Percentiles rank a stretch among this genome's conserved stretches.
phyloP scores from a whole-genome alignment of 2,329 filamentous ascomycete genomes.

The Nemania sp. region DNA sequence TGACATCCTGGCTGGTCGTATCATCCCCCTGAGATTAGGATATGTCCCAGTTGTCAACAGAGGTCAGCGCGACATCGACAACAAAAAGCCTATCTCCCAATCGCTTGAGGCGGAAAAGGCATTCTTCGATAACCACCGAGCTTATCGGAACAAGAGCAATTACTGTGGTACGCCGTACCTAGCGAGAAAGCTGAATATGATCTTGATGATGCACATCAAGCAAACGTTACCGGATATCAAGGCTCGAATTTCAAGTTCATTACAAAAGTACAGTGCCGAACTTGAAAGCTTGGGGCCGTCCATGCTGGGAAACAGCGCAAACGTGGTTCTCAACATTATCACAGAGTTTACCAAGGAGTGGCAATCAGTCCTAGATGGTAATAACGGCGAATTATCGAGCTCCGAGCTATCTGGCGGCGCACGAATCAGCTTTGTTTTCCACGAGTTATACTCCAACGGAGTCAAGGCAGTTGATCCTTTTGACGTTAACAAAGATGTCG shows the following conservation, averaged over 20 bases:
- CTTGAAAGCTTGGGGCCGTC: slow-evolving; percentile 85
- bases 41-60: slow-evolving; percentile 98
- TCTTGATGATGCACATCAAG: slow-evolving; percentile 99
- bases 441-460: slow-evolving; percentile 96
- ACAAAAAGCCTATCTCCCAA: slow-evolving; percentile 90
- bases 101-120: slow-evolving; percentile 92
- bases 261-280: slow-evolving; percentile 88
- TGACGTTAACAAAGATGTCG: slow-evolving; percentile 94
- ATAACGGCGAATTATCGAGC: slow-evolving; percentile 94
- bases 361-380: slow-evolving; percentile 92
- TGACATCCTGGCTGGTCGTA: slow-evolving; percentile 94
- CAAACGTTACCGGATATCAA: slow-evolving; percentile 99
- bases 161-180: slow-evolving; percentile 98
- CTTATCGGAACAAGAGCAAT: slow-evolving; percentile 96
- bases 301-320: slow-evolving; percentile 92
- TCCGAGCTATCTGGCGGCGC: slow-evolving; percentile 93
- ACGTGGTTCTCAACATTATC: slow-evolving; percentile 97
- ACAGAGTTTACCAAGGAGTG: slow-evolving; percentile 99
- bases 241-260: slow-evolving; percentile 87
- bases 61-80: slow-evolving; percentile 97
- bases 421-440: slow-evolving; percentile 98
- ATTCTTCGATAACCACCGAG: slow-evolving; percentile 98
- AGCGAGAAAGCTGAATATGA: slow-evolving; percentile 94
- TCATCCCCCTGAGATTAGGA: slow-evolving; percentile 91
- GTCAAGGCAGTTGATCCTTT: slow-evolving; percentile 98